Base-by-base conservation (phyloP, 73 alveolate genomes). In the Effrenium voratum region DNA sequence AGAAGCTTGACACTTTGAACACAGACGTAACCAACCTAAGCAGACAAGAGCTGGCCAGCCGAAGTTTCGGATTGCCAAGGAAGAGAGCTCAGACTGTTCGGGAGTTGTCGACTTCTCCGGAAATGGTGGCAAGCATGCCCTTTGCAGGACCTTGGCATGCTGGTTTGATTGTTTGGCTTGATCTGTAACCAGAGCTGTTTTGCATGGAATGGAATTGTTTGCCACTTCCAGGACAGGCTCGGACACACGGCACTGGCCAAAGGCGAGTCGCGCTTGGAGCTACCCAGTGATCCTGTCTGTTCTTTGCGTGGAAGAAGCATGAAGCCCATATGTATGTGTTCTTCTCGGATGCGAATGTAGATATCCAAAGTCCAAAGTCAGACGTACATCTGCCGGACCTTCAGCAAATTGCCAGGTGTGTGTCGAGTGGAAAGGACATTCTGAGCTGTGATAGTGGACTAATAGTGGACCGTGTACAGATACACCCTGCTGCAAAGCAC, bases 81-180 rank as follows among this genome's bases (percentile, higher is more conserved):
- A 87, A n/a, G 40, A 63, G n/a, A 73, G 32, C 1, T 10, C 26
- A 34, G 95, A 87, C 46, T 87, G 95, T 68, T 46, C 60, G 52
- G 95, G 95, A 22, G 70, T 87, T 8, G 95, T 87, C 30, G 95
- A 87, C 70, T 87, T 87, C 70, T 87, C 95, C 26, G 95, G 68
- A 41, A 87, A 87, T 32, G 95, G 95, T 2, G 95, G 95, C 45
- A 41, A 59, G 12, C 79, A 59, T 47, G 95, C 95, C 13, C 95
- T 87, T 63, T 87, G 95, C 84, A 87, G 30, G 95, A 60, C 72
- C 26, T 47, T 36, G 52, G 40, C n/a, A n/a, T n/a, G n/a, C n/a
- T n/a, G n/a, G n/a, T n/a, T n/a, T 28, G 38, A 28, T 28, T 52
- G 8, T 52, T 52, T 52, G 63, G 19, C 63, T 5, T 28, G 76